A percentile compares a stretch with the other conserved stretches of the same genome.
phyloP scores from a whole-genome alignment of 2,329 filamentous ascomycete genomes.

The Venturia nashicola region DNA sequence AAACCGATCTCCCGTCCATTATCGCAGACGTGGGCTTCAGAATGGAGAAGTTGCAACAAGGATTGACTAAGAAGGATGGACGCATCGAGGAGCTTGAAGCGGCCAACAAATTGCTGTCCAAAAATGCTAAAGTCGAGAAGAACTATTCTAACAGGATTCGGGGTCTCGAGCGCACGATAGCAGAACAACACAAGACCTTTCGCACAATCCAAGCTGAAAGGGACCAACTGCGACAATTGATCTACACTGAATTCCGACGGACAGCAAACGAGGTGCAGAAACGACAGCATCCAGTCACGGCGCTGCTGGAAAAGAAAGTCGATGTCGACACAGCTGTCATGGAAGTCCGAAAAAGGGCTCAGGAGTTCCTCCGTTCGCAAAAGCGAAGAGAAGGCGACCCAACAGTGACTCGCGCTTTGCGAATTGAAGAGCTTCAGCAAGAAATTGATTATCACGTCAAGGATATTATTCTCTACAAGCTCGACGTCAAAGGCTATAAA shows the following conservation, averaged over 20 bases:
- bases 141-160: neutral
- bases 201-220: conserved; percentile 22
- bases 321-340: conserved; percentile 13
- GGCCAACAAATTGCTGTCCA: neutral
- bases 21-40: conserved; percentile 8
- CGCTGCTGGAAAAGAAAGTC: conserved; percentile 15
- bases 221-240: conserved; percentile 26
- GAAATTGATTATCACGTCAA: conserved; percentile 31
- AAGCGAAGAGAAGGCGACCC: conserved; percentile 8
- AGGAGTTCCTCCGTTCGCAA: neutral
- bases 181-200: conserved; percentile 18
- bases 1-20: conserved; percentile 1
- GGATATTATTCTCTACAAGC: conserved; percentile 37
- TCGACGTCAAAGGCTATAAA: conserved; percentile 35
- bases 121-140: neutral
- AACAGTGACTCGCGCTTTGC: conserved; percentile 12
- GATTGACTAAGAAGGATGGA: neutral
- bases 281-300: conserved; percentile 15
- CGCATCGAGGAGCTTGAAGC: neutral
- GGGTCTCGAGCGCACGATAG: conserved; percentile 4
- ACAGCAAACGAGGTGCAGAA: conserved; percentile 16
- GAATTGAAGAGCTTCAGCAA: conserved; percentile 20
- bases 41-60: conserved; percentile 5
- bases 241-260: conserved; percentile 28
- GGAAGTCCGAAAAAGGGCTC: conserved; percentile 4